Evolutionary conservation across 1,139 yeast species (phyloP).

Genomic region (Candida buenavistaensis): DNA sequence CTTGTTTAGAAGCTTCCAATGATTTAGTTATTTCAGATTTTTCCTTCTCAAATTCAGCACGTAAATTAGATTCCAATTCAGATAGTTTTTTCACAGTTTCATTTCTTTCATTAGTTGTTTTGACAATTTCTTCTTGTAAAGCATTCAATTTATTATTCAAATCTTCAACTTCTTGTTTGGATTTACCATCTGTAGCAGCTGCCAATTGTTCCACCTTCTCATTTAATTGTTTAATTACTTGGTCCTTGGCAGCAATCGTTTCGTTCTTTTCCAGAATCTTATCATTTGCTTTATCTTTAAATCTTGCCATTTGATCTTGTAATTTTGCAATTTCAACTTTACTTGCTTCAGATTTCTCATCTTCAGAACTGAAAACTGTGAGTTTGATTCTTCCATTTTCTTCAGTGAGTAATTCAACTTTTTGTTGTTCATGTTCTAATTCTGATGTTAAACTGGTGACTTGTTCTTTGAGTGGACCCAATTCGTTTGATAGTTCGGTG

Average conservation of each 20-base stretch:
- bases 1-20: slow-evolving; percentile 17
- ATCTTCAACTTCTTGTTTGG: slow-evolving; percentile 14
- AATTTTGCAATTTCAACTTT: slow-evolving; percentile 21
- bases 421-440: slow-evolving; percentile 33
- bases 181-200: slow-evolving; percentile 4
- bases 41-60: slow-evolving; percentile 18
- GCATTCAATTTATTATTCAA: slow-evolving; percentile 14
- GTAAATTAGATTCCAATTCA: slow-evolving; percentile 13
- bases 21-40: slow-evolving; percentile 16
- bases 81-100: slow-evolving; percentile 14
- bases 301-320: slow-evolving; percentile 21
- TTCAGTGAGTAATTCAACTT: slow-evolving; percentile 33
- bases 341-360: slow-evolving; percentile 8
- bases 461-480: slow-evolving; percentile 22
- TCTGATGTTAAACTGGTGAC: slow-evolving; percentile 25
- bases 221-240: slow-evolving; percentile 10
- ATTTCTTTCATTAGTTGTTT: slow-evolving; percentile 16
- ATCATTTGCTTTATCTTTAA: slow-evolving; percentile 16
- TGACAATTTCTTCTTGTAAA: slow-evolving; percentile 12
- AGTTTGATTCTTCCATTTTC: slow-evolving; percentile 36
- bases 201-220: slow-evolving; percentile 10
- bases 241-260: slow-evolving; percentile 12
- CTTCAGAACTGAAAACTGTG: slow-evolving; percentile 10
- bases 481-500: slow-evolving; percentile 16
- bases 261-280: slow-evolving; percentile 10